Evolutionary conservation across 1,284 basidiomycete species (phyloP), one percentile per base, ranked within the genome.

Genomic region (Ganoderma lingzhi): DNA sequence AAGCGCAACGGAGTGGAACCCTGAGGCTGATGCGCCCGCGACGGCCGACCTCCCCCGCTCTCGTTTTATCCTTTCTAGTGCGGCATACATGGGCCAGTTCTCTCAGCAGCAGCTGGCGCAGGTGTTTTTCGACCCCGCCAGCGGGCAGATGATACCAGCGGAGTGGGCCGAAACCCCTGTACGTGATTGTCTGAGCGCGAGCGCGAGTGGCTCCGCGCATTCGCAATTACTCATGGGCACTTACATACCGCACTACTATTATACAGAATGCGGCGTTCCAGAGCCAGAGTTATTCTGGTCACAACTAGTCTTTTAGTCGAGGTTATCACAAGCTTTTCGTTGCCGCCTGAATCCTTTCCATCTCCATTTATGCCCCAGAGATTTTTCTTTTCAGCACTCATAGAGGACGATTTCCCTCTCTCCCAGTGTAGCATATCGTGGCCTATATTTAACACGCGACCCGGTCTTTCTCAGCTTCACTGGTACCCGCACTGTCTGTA

Each of bases 81-180:
- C 67, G n/a, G 35, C 67, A 32, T 73, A 65, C 42, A 64, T 42
- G 9, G 68, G 64, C 23, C 70, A 73, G 41, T 73, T 63, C 62
- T 48, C 62, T n/a, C 63, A 62, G 53, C 51, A 65, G 39, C 51
- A 65, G 35, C 35, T 5, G 39, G 45, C 63, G 56, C 70, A 73
- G 64, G 44, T 70, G 60, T 69, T 58, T 61, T 69, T 65, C 42
- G 72, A 73, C 65, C 70, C 63, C 41, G 28, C 62, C 37, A 68
- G 64, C 42, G 72, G 70, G 23, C 68, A 70, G 37, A 70, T 71
- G 69, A 66, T 71, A 30, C 51, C 72, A 42, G 67, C 59, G 53
- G 68, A 71, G 56, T 73, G 72, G 72, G 59, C 68, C n/a, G 64
- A 65, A 23, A 68, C 55, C 39, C 56, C 53, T 62, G 72, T 71